phyloP scores from a whole-genome alignment of 73 alveolate genomes.

The Durusdinium trenchii region DNA sequence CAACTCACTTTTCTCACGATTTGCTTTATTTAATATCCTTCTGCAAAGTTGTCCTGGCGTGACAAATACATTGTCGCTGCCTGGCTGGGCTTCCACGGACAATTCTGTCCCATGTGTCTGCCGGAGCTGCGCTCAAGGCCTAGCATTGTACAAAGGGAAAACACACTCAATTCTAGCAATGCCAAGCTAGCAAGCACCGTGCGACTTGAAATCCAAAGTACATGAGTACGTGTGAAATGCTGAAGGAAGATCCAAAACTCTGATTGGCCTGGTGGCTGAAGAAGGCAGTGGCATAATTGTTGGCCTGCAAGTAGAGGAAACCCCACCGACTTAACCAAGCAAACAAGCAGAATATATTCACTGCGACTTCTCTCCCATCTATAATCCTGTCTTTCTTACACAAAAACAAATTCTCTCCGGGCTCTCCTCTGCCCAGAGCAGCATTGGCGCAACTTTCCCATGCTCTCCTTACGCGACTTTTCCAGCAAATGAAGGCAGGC shows the following conservation, averaged over 20 bases:
- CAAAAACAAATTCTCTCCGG: neutral
- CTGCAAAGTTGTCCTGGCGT: neutral
- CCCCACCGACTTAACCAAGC: neutral
- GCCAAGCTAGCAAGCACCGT: neutral
- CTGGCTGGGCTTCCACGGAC: conserved; percentile 82
- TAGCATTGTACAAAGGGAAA: neutral
- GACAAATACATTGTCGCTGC: neutral
- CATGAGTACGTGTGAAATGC: neutral
- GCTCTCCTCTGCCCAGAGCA: conserved; percentile 63
- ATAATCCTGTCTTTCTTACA: neutral
- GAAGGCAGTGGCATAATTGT: conserved; percentile 74
- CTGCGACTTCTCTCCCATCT: neutral
- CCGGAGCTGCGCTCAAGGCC: conserved; percentile 68
- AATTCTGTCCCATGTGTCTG: conserved; percentile 65
- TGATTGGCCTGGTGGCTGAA: conserved; percentile 70
- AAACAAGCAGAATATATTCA: neutral
- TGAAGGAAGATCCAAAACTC: neutral
- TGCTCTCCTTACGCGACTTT: conserved; percentile 21
- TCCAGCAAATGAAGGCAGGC: neutral
- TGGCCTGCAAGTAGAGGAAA: conserved; percentile 19
- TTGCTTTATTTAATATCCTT: neutral
- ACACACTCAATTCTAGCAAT: neutral
- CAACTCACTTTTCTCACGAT: neutral
- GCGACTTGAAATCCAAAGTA: neutral
- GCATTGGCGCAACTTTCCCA: conserved; percentile 46